Base-by-base conservation (phyloP, 2,329 filamentous ascomycete genomes). In the Cytospora schulzeri region DNA sequence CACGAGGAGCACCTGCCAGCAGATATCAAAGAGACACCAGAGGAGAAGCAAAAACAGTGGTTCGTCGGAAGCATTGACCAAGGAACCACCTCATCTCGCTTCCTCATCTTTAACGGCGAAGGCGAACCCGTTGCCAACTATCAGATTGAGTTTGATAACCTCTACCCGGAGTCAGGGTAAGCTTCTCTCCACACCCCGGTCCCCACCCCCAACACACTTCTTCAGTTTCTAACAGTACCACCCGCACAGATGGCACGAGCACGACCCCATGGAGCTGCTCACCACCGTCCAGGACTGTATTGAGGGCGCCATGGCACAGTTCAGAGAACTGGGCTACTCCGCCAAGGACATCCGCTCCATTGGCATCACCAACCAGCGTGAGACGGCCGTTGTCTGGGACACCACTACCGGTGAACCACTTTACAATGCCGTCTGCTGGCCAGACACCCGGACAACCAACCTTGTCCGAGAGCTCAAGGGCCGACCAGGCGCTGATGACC, bases 11-110 rank as follows among this genome's bases (percentile, higher is more conserved):
- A 69, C 28, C 69, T 73, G 6, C 71, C 72, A 38, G 57, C 63
- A 55, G 73, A 70, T 12, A 70, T 73, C 51, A 35, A 60, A 45
- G 68, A 73, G 62, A 74, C 71, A 12, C 56, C 69, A 2, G 70
- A 69, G 22, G 71, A 71, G 60, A 60, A 66, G 54, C 60, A 66
- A 48, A 68, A 78, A 63, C 76, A 86, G 65, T 82, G 71, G 78
- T 96, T 91, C 72, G 89, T 96, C 66, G 93, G 92, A 66, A 91
- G 91, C 70, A 93, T 97, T 74, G 93, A 97, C 74, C 92, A 96
- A 73, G 93, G 93, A 65, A 97, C 93, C 15, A 97, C 93, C 35
- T 94, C 91, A 65, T 91, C 92, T 38, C 86, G 93, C 45, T 97
- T 97, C 78, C 85, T 97, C 70, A 93, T 97, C 73, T 97, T 97